Base-by-base conservation (phyloP, 352 stramenopile genomes). In the Phytopythium kandeliae region DNA sequence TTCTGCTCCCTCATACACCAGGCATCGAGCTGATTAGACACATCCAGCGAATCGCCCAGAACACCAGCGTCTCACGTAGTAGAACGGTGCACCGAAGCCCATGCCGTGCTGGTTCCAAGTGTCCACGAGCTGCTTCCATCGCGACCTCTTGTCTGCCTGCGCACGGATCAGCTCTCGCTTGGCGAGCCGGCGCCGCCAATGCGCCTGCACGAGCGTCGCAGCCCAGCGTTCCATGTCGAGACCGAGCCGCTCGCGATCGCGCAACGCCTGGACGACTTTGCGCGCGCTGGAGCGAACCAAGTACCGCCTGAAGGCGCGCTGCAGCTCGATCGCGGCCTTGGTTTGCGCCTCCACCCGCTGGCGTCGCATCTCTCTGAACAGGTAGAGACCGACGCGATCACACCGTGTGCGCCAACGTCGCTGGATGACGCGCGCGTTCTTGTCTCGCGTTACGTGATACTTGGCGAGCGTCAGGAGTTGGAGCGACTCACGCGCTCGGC, bases 91-190 rank as follows among this genome's bases (percentile, higher is more conserved):
- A 9, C 78, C 78, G 34, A 60, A 74, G n/a, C 78, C 81, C 41
- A 61, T 72, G 11, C 74, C 67, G 26, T 91, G 78, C 16, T 87
- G 60, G 51, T 88, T 92, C 48, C 90, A 74, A 2, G 80, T 78
- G 50, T 96, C 88, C 35, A 93, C 68, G 48, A 98, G 82, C 40
- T 96, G 79, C 67, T 98, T 98, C 93, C 93, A 98, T 33, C 87
- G 71, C 22, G 76, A 78, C 19, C 78, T 69, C 37, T 76, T 74
- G 3, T 48, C 51, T 0, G 54, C 57, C 21, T 82, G 69, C 17
- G 72, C 62, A 0, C 58, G 52, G 22, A 60, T 53, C 44, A 85
- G 43, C 35, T 69, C 58, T 30, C 24, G 45, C 24, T 62, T 58
- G 0, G 78, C 81, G 49, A 78, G 50, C 8, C 58, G 42, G 11